A percentile compares a stretch with the other conserved stretches of the same genome.
Evolutionary conservation across 768 basidiomycete genomes (phyloP).

Genomic region (Ramaria sp.): DNA sequence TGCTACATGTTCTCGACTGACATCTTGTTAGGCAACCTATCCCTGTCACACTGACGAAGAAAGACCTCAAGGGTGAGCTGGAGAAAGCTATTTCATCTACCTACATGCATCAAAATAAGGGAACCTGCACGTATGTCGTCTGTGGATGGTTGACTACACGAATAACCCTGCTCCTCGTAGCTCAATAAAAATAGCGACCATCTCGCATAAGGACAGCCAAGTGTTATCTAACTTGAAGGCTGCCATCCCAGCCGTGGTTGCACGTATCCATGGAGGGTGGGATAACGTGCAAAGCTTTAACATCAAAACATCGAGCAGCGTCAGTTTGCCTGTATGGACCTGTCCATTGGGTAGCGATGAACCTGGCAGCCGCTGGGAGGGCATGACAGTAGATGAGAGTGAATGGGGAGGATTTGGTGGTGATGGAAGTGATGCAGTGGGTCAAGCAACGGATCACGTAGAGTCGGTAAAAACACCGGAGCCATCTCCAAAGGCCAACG

Average conservation of each 20-base stretch:
- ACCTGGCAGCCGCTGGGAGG: conserved; percentile 48
- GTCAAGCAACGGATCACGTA: no score
- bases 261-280: conserved; percentile 72
- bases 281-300: conserved; percentile 82
- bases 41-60: conserved; percentile 79
- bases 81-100: conserved; percentile 90
- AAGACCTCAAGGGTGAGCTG: conserved; percentile 85
- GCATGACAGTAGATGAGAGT: conserved; percentile 23
- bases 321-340: conserved; percentile 85
- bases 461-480: no score
- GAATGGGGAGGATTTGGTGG: conserved; percentile 11
- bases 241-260: conserved; percentile 65
- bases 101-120: conserved; percentile 91
- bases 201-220: conserved; percentile 64
- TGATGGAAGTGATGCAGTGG: no score
- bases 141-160: not conserved
- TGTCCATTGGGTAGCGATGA: conserved; percentile 54
- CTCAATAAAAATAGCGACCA: conserved; percentile 71
- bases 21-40: conserved; percentile 68
- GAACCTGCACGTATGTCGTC: conserved; percentile 76
- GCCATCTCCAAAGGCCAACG: no score
- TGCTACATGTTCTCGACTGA: conserved; percentile 8
- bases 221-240: conserved; percentile 67
- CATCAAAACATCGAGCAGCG: conserved; percentile 80
- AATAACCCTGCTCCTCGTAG: conserved; percentile 26